Conservation (phyloP, 169 alveolate species). For the Miamiensis avidus region DNA sequence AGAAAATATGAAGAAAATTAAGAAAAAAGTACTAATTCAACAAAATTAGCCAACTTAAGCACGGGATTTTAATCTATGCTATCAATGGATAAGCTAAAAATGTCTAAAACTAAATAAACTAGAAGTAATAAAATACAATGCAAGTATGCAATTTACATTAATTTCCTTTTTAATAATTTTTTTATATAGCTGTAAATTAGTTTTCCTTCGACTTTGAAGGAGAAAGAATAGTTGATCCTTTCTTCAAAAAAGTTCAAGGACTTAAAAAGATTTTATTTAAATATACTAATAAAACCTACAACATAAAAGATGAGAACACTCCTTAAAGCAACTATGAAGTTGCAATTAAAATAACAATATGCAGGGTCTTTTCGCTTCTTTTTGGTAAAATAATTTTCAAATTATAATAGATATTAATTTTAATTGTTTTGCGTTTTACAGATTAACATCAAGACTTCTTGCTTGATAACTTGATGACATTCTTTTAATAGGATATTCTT, state of each 20-base stretch:
- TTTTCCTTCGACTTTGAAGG: conserved; percentile 8
- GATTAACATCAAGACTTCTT: conserved; percentile 22
- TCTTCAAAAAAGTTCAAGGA: conserved; percentile 38
- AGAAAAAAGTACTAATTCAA: background rate
- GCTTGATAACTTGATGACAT: conserved; percentile 24
- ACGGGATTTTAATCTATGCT: no score
- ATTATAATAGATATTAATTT: conserved; percentile 1
- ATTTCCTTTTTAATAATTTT: background rate
- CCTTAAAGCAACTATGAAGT: conserved; percentile 23
- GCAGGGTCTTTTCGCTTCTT: conserved; percentile 35
- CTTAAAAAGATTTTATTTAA: conserved; percentile 31
- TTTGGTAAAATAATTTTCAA: conserved; percentile 23
- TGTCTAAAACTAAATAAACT: conserved; percentile 16
- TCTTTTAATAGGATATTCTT: conserved; percentile 8
- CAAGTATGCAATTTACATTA: background rate
- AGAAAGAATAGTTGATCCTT: conserved; percentile 35
- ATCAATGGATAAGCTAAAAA: no score
- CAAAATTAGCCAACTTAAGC: background rate
- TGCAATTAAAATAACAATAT: conserved; percentile 35
- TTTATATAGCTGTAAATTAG: background rate
- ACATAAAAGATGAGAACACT: conserved; percentile 28
- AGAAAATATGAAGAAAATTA: background rate
- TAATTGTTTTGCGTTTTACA: background rate
- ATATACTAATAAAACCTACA: conserved; percentile 43
- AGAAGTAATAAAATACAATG: conserved; percentile 2